Base-by-base conservation (phyloP, 768 basidiomycete genomes). In the Baorangia bicolor region DNA sequence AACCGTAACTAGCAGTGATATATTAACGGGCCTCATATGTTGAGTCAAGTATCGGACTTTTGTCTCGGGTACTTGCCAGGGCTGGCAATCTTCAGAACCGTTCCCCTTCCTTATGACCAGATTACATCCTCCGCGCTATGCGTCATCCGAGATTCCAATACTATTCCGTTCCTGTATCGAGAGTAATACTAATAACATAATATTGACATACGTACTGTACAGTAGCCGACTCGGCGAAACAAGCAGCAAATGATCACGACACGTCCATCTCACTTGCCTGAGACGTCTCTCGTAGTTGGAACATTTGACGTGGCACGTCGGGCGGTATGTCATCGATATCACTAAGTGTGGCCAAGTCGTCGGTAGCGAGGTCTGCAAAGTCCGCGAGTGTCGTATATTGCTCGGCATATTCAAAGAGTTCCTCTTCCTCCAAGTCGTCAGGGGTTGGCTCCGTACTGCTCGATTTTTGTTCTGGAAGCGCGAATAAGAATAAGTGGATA, bases 391-490 rank as follows among this genome's bases (percentile, higher is more conserved):
- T 73, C 2, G 75, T 69, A 42, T 74, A 73, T 64, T 84, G 82
- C 46, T 84, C 81, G 0, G 84, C 86, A 59, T 86, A 83, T 20
- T 78, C 83, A 38, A 78, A 73, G 2, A 86, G 70, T 58, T 86
- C 85, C 56, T 80, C 83, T 47, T 83, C 79, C 9, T 82, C 80
- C 10, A 79, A 63, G 38, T 84, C 83, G 1, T 74, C 76, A 0
- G 80, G 81, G 0, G 68, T 73, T 25, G 68, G 69, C 44, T 71
- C 58, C 12, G 60, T 11, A 53, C 39, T 49, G 30, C 43, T 45
- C 21, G 47, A 40, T 8, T 20, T 40, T 35, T 27, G 47, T 11
- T 41, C 68, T 59, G 14, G 11, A 35, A 20, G 21, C 9, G 38
- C 10, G 2, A 31, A 63, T 51, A 33, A 62, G 2, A 31, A 63